Conservation (phyloP, 2,329 filamentous ascomycete genomes). For the Penicillium rolfsii region DNA sequence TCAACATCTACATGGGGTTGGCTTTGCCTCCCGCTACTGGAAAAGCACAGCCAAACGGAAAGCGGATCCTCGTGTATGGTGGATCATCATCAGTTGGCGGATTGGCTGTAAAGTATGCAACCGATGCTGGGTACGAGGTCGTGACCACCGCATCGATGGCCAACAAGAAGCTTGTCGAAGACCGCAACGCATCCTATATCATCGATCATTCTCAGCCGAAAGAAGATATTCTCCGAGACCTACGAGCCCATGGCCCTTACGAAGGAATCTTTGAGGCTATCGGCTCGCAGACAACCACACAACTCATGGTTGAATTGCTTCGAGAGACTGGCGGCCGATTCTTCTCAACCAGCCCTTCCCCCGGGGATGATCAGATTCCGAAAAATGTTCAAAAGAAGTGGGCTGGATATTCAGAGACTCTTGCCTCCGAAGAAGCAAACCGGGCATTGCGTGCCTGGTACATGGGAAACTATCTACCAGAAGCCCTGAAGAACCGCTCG, state of each 20-base stretch:
- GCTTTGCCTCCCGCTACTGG: neutral
- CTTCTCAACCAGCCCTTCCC: neutral
- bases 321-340: constrained; percentile 7
- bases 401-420: neutral
- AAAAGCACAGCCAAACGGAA: neutral
- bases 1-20: constrained; percentile 8
- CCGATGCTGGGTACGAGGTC: neutral
- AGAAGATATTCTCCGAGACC: neutral
- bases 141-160: neutral
- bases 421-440: neutral
- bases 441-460: neutral
- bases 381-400: neutral
- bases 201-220: neutral
- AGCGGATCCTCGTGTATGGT: neutral
- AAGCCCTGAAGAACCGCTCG: neutral
- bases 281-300: constrained; percentile 1
- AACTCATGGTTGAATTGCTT: constrained; percentile 8
- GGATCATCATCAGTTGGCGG: neutral
- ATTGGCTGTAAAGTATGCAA: neutral
- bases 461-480: neutral
- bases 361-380: neutral
- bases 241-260: constrained; percentile 7
- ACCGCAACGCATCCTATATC: neutral
- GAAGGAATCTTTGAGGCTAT: constrained; percentile 10
- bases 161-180: neutral